These are phyloP conservation scores for Cucurbitaria berberidis DNA, from an alignment of 2,329 filamentous ascomycete genomes.

Conservation along the genomic window DNA sequence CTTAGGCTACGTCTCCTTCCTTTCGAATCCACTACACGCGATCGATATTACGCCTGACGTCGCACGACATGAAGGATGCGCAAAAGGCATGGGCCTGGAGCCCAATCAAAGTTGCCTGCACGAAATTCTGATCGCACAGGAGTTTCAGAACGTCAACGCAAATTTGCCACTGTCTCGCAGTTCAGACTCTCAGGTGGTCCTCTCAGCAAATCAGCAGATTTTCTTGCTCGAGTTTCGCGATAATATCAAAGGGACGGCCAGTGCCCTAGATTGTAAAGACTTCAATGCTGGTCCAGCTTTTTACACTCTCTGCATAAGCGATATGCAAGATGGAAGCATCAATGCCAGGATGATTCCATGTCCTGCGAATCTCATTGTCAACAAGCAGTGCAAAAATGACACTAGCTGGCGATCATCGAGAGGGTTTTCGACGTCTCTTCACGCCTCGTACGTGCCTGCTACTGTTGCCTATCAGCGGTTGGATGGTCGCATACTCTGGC, in stretches of 20 bases:
- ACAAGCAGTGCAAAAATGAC: constrained; percentile 1
- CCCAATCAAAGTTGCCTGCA: constrained; percentile 11
- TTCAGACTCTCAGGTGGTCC: constrained; percentile 8
- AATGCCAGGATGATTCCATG: constrained; percentile 11
- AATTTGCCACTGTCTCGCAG: constrained; percentile 1
- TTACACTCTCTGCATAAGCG: constrained; percentile 11
- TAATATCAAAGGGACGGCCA: constrained; percentile 6
- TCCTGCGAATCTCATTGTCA: constrained; percentile 6
- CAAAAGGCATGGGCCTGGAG: constrained; percentile 5
- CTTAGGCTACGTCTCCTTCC: constrained; percentile 17
- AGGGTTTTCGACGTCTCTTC: constrained; percentile 15
- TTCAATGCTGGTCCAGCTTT: constrained; percentile 11
- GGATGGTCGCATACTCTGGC: constrained; percentile 13
- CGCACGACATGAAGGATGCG: constrained; percentile 3
- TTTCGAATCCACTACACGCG: constrained; percentile 15
- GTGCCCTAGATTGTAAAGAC: constrained; percentile 2
- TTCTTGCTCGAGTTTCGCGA: constrained; percentile 16
- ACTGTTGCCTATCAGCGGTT: constrained; percentile 16
- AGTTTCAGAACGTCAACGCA: constrained; percentile 16
- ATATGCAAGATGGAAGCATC: constrained; percentile 7
- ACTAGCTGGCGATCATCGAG: constrained; percentile 5
- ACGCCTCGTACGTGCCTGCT: constrained; percentile 13
- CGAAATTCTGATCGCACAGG: constrained; percentile 15
- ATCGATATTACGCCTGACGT: constrained; percentile 13
- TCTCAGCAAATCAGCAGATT: constrained; percentile 14